phyloP scores from a whole-genome alignment of 305 asterid genomes.

The Ruellia speciosa region DNA sequence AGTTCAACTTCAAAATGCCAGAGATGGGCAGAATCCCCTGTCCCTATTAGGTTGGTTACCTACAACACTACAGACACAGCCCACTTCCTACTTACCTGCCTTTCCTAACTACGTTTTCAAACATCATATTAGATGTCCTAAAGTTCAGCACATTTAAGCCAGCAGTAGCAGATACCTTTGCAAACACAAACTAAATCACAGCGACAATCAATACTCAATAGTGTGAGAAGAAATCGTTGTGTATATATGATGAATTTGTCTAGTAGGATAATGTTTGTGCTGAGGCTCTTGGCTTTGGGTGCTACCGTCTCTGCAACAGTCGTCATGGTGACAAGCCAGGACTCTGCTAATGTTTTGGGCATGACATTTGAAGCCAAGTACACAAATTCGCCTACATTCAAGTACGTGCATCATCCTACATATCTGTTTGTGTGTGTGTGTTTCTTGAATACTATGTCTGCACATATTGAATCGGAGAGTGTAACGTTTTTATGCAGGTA shows the following conservation, averaged over 20 bases:
- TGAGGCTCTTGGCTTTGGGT: constrained; percentile 66
- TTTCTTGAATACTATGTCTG: no score
- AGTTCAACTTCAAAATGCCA: no score
- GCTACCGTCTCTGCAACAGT: constrained; percentile 45
- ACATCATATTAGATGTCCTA: no score
- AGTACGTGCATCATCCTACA: constrained; percentile 29
- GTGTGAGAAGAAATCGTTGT: neutral
- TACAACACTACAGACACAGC: no score
- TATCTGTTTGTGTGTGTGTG: neutral
- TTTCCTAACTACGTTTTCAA: no score
- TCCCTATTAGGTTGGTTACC: no score
- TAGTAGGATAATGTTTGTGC: constrained; percentile 38
- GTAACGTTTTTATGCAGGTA: constrained; percentile 38
- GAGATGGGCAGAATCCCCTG: no score
- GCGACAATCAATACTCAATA: no score
- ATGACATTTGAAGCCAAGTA: constrained; percentile 69
- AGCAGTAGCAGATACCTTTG: no score
- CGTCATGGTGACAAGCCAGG: constrained; percentile 62
- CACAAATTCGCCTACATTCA: constrained; percentile 59
- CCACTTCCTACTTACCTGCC: no score
- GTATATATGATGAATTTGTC: constrained; percentile 34
- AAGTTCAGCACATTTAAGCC: no score
- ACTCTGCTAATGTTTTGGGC: constrained; percentile 45
- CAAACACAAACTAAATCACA: no score
- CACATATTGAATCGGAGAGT: neutral